Evolutionary conservation across 2,329 filamentous ascomycete species (phyloP), one percentile per base, ranked within the genome.

Genomic region (Fusarium denticulatum): DNA sequence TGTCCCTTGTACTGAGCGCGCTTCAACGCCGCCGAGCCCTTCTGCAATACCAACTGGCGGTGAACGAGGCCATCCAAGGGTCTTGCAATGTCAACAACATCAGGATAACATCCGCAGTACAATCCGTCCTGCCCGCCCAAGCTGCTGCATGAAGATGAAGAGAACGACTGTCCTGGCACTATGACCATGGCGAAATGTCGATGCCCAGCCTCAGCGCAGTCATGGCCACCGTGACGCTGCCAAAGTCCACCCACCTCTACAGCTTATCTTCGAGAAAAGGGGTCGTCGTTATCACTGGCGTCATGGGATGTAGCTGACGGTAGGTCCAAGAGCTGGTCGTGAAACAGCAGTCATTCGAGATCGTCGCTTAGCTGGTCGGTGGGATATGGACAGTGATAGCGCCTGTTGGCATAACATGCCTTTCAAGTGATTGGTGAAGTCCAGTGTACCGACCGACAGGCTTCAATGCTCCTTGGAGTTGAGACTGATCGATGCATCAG

Each of bases 61-160:
- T 18, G 1, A 45, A 45, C 5, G 43, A 14, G 2, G 24, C 12
- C 12, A 26, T 20, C 4, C 5, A 14, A 26, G 24, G 16, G 12
- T 3, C 24, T 26, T 7, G 11, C 0, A 10, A 45, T 26, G 3
- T 12, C 1, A 7, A 1, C 16, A 3, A 20, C 7, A 26, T 5
- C 24, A 18, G 16, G 7, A 20, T 45, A 2, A 4, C 15, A 14
- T 6, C 7, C 0, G 24, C 42, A 9, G 7, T 4, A 45, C 12
- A 10, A 45, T 20, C 16, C 18, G 43, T 14, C 18, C 32, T 15
- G 34, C 9, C 34, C 8, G 34, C 34, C 34, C 34, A 26, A 26
- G n/a, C 16, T 11, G 5, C 43, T 14, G 24, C 11, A 18, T 26
- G 11, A 26, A 5, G 16, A 45, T 13, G n/a, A 18, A 13, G 12